Base-by-base conservation (phyloP, 805 yeast species). In the Wickerhamomyces mucosus region DNA sequence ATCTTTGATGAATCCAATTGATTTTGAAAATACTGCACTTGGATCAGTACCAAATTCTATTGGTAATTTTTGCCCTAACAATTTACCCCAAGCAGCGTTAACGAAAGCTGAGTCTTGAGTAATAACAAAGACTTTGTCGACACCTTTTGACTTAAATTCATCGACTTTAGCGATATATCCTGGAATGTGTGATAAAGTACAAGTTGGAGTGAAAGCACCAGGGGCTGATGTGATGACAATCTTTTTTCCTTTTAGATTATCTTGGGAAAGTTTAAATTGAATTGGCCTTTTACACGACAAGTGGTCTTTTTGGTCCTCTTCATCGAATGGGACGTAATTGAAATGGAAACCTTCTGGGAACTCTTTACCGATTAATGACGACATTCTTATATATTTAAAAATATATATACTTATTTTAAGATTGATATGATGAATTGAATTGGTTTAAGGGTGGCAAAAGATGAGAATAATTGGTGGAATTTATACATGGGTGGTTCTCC, bases 181-280 rank as follows among this genome's bases (percentile, higher is more conserved):
- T 35, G 89, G 89, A 38, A 80, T 67, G 56, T 80, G 92, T 45
- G 70, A 64, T 31, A 67, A 72, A 29, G 81, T 67, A 57, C 92
- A 81, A 7, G 89, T 74, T 35, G 89, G 94, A 18, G 94, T 81
- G 66, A 81, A 83, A 9, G 94, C 92, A 40, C 88, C 94, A 39
- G 94, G 92, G 21, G 82, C 86, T 37, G 80, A 67, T 20, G 84
- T 83, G 45, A 82, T 61, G 26, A 81, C 73, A 20, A 78, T 72
- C 33, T 45, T 46, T 35, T 50, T 48, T 13, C 50, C 51, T 23
- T 43, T 43, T 10, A 48, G 28, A 38, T 43, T 46, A 29, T 48
- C 54, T 21, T 36, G 44, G 12, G 49, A 35, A 9, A 49, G 29
- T 26, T 48, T 43, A 43, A 36, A 46, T 21, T 27, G 40, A 21